A percentile compares a stretch with the other conserved stretches of the same genome.
These are phyloP conservation scores for Whalleya microplaca DNA, from an alignment of 2,329 filamentous ascomycete genomes.

Conservation along the genomic window DNA sequence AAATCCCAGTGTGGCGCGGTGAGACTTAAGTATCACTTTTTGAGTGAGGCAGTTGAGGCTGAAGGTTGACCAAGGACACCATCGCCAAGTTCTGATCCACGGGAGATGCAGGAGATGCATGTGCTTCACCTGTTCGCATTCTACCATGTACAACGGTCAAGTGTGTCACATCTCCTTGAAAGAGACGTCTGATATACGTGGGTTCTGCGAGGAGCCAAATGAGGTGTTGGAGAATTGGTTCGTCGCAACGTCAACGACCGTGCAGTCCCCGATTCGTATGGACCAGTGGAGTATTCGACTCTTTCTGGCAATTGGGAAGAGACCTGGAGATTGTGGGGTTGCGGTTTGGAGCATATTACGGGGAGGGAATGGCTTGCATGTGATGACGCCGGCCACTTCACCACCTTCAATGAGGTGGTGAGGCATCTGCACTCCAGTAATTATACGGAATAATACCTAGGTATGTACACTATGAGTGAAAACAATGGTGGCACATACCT, in stretches of 20 bases:
- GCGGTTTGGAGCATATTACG: constrained; percentile 11
- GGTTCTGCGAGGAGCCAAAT: constrained; percentile 8
- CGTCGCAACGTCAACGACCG: constrained; percentile 21
- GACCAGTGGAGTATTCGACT: constrained; percentile 20
- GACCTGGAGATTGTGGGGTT: constrained; percentile 24
- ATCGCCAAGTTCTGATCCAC: too few species aligned
- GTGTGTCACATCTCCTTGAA: constrained; percentile 3
- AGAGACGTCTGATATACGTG: constrained; percentile 2
- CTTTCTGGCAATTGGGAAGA: constrained; percentile 15
- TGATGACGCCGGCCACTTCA: constrained; percentile 19
- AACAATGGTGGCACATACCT: not conserved
- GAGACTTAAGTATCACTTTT: too few species aligned
- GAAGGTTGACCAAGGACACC: too few species aligned
- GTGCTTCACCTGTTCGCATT: not conserved
- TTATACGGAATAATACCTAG: too few species aligned
- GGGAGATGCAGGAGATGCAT: not conserved
- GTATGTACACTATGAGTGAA: too few species aligned
- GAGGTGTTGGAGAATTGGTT: constrained; percentile 11
- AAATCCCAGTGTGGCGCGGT: too few species aligned
- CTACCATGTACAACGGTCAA: not conserved
- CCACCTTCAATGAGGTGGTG: constrained; percentile 8
- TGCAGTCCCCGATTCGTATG: constrained; percentile 22
- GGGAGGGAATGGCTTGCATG: constrained; percentile 11
- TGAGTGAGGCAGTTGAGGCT: too few species aligned
- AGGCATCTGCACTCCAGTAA: too few species aligned